Evolutionary conservation across 306 rosid species (phyloP), one percentile per base, ranked within the genome.

Genomic region (Gastrolobium villosum): DNA sequence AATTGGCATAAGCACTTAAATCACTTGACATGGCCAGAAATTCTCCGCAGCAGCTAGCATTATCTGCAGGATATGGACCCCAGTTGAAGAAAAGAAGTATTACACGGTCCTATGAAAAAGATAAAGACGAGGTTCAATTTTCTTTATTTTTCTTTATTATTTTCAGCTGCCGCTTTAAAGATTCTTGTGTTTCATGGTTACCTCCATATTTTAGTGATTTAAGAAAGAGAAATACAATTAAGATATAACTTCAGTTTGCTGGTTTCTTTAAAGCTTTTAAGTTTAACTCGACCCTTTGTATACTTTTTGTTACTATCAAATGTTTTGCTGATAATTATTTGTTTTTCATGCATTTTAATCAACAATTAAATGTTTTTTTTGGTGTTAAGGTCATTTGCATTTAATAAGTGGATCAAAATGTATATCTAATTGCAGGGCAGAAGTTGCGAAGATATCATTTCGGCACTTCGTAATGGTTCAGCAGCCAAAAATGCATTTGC

Each of bases 31-130:
- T 95, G 99, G 99, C 97, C 98, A 64, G 99, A 95, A 87, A 87
- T 95, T 80, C 86, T 95, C 72, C 87, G 99, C n/a, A n/a, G 75
- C 98, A 95, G 80, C 72, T 95, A 41, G 99, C 97, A 69, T 81
- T 95, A 37, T 89, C 99, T 62, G 94, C 99, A 10, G 97, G 99
- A 82, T 85, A 84, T 83, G 99, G 99, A 76, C 99, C 99, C 9
- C 93, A 76, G 86, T 79, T 95, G 82, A 92, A 89, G 91, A 95
- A 94, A 82, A 88, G 89, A 83, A 90, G 84, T 79, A 53, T 81
- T 15, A 2, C 86, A 26, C 86, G 87, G 90, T 78, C 97, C 26
- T 83, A 79, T 79, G 66, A 83, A 81, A 91, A 84, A 82, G 88
- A 79, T 76, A 95, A 87, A 75, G 86, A 87, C 2, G 98, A 92